These are phyloP conservation scores for Kernera saxatilis DNA, from an alignment of 345 rosid species.

Conservation along the genomic window DNA sequence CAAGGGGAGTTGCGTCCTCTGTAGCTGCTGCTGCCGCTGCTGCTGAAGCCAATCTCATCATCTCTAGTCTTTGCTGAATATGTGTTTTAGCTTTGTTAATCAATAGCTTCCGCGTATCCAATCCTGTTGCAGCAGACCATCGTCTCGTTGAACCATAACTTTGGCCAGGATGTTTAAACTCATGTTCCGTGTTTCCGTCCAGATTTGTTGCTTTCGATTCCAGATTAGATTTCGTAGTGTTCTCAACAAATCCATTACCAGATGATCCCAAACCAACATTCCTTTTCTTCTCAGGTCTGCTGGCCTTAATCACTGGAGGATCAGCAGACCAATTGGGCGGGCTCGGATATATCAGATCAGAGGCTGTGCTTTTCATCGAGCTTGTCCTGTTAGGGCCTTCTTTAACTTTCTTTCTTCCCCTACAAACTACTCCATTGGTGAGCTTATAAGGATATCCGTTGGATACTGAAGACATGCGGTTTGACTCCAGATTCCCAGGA, in stretches of 20 bases:
- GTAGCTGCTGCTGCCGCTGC: slow-evolving; percentile 34
- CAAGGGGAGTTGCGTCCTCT: slow-evolving; percentile 16
- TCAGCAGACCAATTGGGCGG: slow-evolving; percentile 34
- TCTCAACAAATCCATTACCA: slow-evolving; percentile 55
- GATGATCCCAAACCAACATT: slow-evolving; percentile 48
- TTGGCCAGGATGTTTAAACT: slow-evolving; percentile 44
- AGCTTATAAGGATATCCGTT: slow-evolving; percentile 48
- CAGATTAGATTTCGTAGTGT: slow-evolving; percentile 33
- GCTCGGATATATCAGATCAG: slow-evolving; percentile 26
- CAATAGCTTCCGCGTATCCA: slow-evolving; percentile 80
- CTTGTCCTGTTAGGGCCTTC: slow-evolving; percentile 44
- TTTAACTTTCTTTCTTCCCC: slow-evolving; percentile 42
- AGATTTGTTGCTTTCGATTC: slow-evolving; percentile 40
- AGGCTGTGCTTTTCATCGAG: slow-evolving; percentile 30
- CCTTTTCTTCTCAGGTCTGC: slow-evolving; percentile 73
- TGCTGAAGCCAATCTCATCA: slow-evolving; percentile 47
- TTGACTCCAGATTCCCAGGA: slow-evolving; percentile 42
- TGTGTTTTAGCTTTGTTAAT: slow-evolving; percentile 67
- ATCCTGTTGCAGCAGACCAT: slow-evolving; percentile 50
- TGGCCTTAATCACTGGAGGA: slow-evolving; percentile 33
- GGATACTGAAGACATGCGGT: slow-evolving; percentile 40
- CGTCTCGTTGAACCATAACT: slow-evolving; percentile 48
- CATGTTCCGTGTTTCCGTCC: slow-evolving; percentile 36
- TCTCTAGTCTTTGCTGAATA: slow-evolving; percentile 62
- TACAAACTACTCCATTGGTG: slow-evolving; percentile 45